A percentile compares a stretch with the other conserved stretches of the same genome.
Conservation (phyloP, 345 rosid species). For the Pistacia integerrima region DNA sequence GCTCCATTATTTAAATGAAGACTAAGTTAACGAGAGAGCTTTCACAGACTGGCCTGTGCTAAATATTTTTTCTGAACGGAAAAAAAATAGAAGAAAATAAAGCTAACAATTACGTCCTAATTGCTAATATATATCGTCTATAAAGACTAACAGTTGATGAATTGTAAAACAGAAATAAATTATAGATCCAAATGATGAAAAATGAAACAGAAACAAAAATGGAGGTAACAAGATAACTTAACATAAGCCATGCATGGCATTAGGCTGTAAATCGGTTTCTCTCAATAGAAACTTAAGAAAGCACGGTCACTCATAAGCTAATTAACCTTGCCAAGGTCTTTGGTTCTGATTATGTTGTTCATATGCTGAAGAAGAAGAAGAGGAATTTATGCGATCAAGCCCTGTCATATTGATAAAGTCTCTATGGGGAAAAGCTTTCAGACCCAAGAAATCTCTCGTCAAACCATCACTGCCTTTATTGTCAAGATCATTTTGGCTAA, state of each 20-base stretch:
- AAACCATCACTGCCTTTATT: conserved; percentile 28
- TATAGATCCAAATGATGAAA: background rate
- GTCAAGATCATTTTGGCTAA: conserved; percentile 9
- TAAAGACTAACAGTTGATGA: background rate
- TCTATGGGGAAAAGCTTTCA: conserved; percentile 39
- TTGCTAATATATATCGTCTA: no score
- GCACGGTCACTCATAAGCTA: background rate
- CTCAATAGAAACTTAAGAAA: background rate
- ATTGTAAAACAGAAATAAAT: no score
- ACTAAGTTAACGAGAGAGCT: no score
- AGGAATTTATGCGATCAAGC: conserved; percentile 25
- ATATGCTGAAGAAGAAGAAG: conserved; percentile 28
- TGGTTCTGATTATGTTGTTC: conserved; percentile 34
- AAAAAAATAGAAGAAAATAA: no score
- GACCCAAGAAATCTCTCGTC: conserved; percentile 68
- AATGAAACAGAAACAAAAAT: conserved; percentile 3
- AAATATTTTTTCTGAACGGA: no score
- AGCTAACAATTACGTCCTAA: no score
- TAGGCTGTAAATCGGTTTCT: background rate
- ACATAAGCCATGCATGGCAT: background rate
- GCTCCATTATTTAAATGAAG: no score
- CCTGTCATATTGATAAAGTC: conserved; percentile 29
- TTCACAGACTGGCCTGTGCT: no score
- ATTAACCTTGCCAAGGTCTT: conserved; percentile 40
- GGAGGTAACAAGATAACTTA: background rate